Conservation (phyloP, 106 monocot genomes). For the Triglochin maritima region DNA sequence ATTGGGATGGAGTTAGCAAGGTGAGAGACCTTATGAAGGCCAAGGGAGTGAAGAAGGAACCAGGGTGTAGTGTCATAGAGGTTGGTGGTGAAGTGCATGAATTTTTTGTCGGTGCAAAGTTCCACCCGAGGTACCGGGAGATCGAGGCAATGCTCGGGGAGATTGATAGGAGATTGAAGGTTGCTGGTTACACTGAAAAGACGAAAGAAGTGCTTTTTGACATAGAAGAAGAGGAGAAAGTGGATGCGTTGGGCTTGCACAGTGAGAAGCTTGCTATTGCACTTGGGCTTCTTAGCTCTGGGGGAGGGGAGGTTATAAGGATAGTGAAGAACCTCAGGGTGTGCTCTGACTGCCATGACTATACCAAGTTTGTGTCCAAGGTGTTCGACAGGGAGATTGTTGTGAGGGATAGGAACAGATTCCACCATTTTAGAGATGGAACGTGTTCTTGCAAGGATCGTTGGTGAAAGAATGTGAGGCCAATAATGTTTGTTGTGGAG, state of each 20-base stretch:
- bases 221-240: slow-evolving; percentile 26
- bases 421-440: slow-evolving; percentile 21
- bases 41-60: slow-evolving; percentile 58
- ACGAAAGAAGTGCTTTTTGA: slow-evolving; percentile 16
- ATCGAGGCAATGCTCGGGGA: slow-evolving; percentile 18
- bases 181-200: slow-evolving; percentile 8
- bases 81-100: slow-evolving; percentile 46
- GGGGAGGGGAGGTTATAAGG: slow-evolving; percentile 8
- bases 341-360: slow-evolving; percentile 20
- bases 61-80: slow-evolving; percentile 69
- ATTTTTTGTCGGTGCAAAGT: slow-evolving; percentile 28
- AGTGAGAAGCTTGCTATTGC: slow-evolving; percentile 26
- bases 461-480: slow-evolving; percentile 4
- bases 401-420: slow-evolving; percentile 19
- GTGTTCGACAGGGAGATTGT: slow-evolving; percentile 20
- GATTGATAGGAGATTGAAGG: slow-evolving; percentile 8
- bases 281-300: slow-evolving; percentile 13
- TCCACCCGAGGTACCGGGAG: slow-evolving; percentile 7
- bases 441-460: slow-evolving; percentile 15
- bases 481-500: too few species aligned
- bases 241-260: slow-evolving; percentile 14
- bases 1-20: slow-evolving; percentile 47
- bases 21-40: slow-evolving; percentile 61
- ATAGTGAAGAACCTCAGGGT: slow-evolving; percentile 21
- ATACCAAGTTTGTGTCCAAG: slow-evolving; percentile 11